Evolutionary conservation across 1,139 yeast genomes (phyloP).

Genomic region (Komagataea norvegica): DNA sequence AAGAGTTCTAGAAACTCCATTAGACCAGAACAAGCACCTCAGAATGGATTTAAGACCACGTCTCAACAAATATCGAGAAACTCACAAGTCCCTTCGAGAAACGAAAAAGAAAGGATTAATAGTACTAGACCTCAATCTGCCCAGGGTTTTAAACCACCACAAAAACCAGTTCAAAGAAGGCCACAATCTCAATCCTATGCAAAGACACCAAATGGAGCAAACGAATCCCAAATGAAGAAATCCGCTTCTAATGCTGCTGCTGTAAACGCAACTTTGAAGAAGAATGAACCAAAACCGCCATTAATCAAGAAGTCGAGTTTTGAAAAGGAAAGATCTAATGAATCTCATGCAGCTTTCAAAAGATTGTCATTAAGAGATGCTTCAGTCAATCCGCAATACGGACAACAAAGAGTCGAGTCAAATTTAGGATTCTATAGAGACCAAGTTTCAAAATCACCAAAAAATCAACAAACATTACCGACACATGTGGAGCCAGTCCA

Average conservation of each 20-base stretch:
- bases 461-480: slow-evolving; percentile 10
- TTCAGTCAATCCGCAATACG: slow-evolving; percentile 13
- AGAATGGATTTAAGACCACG: slow-evolving; percentile 1
- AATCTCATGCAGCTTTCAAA: slow-evolving; percentile 33
- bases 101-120: not conserved
- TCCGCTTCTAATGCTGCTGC: slow-evolving; percentile 43
- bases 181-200: slow-evolving; percentile 6
- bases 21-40: not conserved
- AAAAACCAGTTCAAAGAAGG: slow-evolving; percentile 2
- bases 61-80: slow-evolving; percentile 16
- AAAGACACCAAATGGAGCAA: not conserved
- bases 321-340: slow-evolving; percentile 37
- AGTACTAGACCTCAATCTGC: slow-evolving; percentile 6
- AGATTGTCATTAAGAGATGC: slow-evolving; percentile 34
- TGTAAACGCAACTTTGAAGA: slow-evolving; percentile 42
- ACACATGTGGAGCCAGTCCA: slow-evolving; percentile 4
- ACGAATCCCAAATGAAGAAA: slow-evolving; percentile 3
- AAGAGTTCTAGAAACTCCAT: slow-evolving; percentile 1
- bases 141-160: slow-evolving; percentile 3
- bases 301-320: slow-evolving; percentile 50
- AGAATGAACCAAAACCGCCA: slow-evolving; percentile 38
- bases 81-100: slow-evolving; percentile 1
- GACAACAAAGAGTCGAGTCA: slow-evolving; percentile 16
- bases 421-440: slow-evolving; percentile 24
- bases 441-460: slow-evolving; percentile 16